phyloP scores from a whole-genome alignment of 768 basidiomycete genomes.

The Cystoderma amianthinum region DNA sequence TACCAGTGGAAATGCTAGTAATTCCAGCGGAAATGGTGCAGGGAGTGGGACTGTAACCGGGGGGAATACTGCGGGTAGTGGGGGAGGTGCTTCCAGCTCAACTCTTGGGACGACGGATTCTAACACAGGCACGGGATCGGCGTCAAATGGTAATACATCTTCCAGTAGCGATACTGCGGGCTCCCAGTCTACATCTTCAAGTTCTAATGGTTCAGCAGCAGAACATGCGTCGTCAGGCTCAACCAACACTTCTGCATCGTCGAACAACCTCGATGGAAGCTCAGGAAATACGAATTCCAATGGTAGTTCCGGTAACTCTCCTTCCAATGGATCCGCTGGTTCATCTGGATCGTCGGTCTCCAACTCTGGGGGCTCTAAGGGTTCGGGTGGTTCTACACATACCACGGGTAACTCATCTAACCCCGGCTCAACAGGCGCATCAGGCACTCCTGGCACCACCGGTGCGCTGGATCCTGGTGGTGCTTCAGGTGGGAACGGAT shows the following conservation, averaged over 20 bases:
- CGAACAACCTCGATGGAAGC: not conserved
- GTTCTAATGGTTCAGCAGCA: not conserved
- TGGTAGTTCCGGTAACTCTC: not conserved
- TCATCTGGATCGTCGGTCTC: constrained; percentile 1
- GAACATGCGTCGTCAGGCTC: not conserved
- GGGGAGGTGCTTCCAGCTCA: not conserved
- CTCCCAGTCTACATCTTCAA: too few species aligned
- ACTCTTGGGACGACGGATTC: not conserved
- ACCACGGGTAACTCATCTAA: not conserved
- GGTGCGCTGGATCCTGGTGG: constrained; percentile 1
- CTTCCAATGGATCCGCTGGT: not conserved
- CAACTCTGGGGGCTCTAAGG: not conserved
- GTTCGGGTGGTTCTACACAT: not conserved
- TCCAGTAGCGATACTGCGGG: not conserved
- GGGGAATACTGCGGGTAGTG: constrained; percentile 4
- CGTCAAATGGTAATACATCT: not conserved
- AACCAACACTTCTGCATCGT: not conserved
- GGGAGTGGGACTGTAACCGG: constrained; percentile 4
- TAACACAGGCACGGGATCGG: not conserved
- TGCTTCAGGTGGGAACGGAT: constrained; percentile 7
- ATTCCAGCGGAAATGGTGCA: not conserved
- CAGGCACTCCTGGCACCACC: constrained; percentile 3
- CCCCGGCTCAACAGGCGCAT: constrained; percentile 1
- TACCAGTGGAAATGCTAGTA: constrained; percentile 1
- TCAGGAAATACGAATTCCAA: not conserved